Percentiles rank a stretch among this genome's conserved stretches.
phyloP scores from a whole-genome alignment of 805 yeast genomes.

The Clavispora santaluciae region DNA sequence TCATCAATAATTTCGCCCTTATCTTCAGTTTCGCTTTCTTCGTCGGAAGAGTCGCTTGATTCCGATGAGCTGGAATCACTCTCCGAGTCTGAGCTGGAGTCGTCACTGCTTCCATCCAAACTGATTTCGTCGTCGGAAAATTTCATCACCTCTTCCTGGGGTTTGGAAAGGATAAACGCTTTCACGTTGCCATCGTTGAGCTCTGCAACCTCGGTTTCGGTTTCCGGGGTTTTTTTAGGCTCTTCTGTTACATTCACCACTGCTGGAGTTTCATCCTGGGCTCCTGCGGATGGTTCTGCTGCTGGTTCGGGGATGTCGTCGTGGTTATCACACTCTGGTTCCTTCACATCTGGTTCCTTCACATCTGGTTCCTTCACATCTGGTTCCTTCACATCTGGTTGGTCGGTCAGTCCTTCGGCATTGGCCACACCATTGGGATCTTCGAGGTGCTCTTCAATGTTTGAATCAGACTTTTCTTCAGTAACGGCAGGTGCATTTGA shows the following conservation, averaged over 20 bases:
- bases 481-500: too few species aligned
- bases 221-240: background rate
- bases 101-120: conserved; percentile 3
- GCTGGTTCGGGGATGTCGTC: background rate
- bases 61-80: background rate
- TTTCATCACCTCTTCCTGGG: conserved; percentile 4
- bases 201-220: too few species aligned
- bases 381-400: too few species aligned
- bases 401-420: too few species aligned
- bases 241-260: too few species aligned
- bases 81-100: conserved; percentile 1
- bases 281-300: too few species aligned
- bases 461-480: too few species aligned
- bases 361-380: too few species aligned
- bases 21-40: conserved; percentile 5
- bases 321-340: background rate
- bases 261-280: background rate
- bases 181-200: background rate
- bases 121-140: conserved; percentile 16
- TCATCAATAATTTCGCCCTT: conserved; percentile 8
- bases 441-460: too few species aligned
- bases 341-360: too few species aligned
- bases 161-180: background rate
- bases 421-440: too few species aligned
- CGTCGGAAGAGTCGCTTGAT: conserved; percentile 3